A percentile compares a stretch with the other conserved stretches of the same genome.
Conservation (phyloP, 129 eudicot species). For the Lactuca saligna region DNA sequence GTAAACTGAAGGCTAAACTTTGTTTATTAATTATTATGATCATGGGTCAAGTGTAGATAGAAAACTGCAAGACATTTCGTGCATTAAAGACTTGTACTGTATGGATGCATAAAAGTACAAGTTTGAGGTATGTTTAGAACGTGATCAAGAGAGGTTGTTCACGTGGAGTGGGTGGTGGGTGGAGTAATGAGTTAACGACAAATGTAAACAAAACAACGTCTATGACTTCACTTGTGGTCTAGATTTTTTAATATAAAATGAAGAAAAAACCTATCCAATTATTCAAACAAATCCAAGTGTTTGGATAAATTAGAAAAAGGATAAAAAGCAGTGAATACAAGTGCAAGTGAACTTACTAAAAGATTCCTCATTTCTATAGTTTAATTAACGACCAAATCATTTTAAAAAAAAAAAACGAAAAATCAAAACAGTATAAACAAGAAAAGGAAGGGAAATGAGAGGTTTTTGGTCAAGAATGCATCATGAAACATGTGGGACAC, state of each 20-base stretch:
- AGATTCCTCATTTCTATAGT: constrained; percentile 25
- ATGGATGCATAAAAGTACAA: constrained; percentile 11
- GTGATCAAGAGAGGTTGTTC: constrained; percentile 27
- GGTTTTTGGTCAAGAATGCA: no score
- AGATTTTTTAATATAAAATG: neutral
- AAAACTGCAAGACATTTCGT: neutral
- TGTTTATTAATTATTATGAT: neutral
- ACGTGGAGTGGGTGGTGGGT: constrained; percentile 38
- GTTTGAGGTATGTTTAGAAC: constrained; percentile 21
- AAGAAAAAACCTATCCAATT: neutral
- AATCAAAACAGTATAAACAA: constrained; percentile 11
- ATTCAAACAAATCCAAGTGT: constrained; percentile 20
- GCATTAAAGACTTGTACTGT: constrained; percentile 19
- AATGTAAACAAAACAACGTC: constrained; percentile 1
- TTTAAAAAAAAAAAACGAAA: neutral
- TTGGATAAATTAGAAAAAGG: constrained; percentile 17
- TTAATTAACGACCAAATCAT: constrained; percentile 11
- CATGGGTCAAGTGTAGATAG: constrained; percentile 7
- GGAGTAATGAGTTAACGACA: constrained; percentile 18
- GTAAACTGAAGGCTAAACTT: constrained; percentile 5
- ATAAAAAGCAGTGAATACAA: constrained; percentile 7
- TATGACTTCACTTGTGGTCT: constrained; percentile 6
- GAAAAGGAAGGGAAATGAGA: neutral
- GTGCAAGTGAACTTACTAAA: constrained; percentile 27
- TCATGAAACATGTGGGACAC: neutral